Percentiles rank a stretch among this genome's conserved stretches.
These are phyloP conservation scores for Globisporangium polare DNA, from an alignment of 352 stramenopile species.

Conservation along the genomic window DNA sequence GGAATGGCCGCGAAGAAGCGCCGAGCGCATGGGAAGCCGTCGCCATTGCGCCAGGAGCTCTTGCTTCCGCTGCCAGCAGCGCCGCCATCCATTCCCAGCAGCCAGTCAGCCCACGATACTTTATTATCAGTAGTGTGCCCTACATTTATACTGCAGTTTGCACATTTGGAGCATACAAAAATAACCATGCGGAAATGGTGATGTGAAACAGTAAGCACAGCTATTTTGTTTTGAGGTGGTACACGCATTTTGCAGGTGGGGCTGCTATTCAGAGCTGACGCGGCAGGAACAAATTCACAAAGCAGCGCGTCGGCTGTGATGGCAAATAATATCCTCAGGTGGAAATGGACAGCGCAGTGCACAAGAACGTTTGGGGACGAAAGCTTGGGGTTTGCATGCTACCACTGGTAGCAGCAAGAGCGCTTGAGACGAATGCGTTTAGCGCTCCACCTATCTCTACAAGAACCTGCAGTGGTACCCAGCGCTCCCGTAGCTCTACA, in stretches of 20 bases:
- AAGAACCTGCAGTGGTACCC: not conserved
- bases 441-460: not conserved
- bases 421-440: not conserved
- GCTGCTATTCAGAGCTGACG: not conserved
- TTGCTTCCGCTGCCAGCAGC: not conserved
- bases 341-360: too few relatives aligned
- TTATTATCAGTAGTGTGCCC: not conserved
- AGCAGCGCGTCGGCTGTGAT: too few relatives aligned
- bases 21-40: not conserved
- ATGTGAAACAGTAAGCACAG: rapidly evolving
- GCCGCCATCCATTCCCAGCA: conserved; percentile 9
- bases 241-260: not conserved
- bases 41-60: not conserved
- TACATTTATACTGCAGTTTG: too few relatives aligned
- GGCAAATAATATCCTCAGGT: too few relatives aligned
- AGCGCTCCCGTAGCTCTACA: not conserved
- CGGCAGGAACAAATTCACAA: too few relatives aligned
- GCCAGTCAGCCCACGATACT: not conserved
- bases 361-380: not conserved
- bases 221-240: not conserved
- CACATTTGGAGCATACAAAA: too few relatives aligned
- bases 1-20: conserved; percentile 9
- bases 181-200: not conserved
- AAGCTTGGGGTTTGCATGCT: not conserved
- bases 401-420: not conserved